These are phyloP conservation scores for Puccinia polysora DNA, from an alignment of 1,284 basidiomycete species.

Conservation along the genomic window DNA sequence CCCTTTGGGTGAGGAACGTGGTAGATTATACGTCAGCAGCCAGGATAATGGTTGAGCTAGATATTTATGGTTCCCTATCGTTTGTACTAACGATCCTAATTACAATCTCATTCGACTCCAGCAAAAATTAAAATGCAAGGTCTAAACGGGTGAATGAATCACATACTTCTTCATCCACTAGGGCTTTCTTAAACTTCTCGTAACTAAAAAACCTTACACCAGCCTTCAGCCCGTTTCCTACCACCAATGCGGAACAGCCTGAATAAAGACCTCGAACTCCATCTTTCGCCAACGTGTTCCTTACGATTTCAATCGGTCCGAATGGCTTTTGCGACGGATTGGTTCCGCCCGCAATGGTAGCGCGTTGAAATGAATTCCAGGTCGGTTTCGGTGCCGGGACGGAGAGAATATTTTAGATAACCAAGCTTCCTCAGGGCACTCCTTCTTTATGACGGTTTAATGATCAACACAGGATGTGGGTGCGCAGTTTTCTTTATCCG, in stretches of 20 bases:
- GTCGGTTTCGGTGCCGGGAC: constrained; percentile 45
- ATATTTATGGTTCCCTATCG: background rate
- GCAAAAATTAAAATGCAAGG: background rate
- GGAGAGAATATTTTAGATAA: constrained; percentile 52
- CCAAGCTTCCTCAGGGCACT: no score
- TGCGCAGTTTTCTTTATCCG: background rate
- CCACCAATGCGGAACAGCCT: constrained; percentile 75
- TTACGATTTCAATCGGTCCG: constrained; percentile 65
- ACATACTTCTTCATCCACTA: constrained; percentile 74
- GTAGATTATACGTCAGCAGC: constrained; percentile 11
- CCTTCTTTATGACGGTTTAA: no score
- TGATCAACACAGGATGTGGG: constrained; percentile 1
- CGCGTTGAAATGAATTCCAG: background rate
- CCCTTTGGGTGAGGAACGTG: constrained; percentile 60
- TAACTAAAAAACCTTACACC: constrained; percentile 92
- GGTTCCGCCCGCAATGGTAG: constrained; percentile 17
- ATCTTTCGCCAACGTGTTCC: constrained; percentile 65
- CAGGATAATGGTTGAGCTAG: constrained; percentile 2
- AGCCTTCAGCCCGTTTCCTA: constrained; percentile 86
- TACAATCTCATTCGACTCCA: background rate
- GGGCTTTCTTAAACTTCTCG: constrained; percentile 79
- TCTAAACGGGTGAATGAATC: background rate
- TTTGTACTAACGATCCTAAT: background rate
- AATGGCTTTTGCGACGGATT: constrained; percentile 57
- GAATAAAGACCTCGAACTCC: constrained; percentile 76